Evolutionary conservation across 1,284 basidiomycete species (phyloP), one percentile per base, ranked within the genome.

Genomic region (Exobasidium rhododendri): DNA sequence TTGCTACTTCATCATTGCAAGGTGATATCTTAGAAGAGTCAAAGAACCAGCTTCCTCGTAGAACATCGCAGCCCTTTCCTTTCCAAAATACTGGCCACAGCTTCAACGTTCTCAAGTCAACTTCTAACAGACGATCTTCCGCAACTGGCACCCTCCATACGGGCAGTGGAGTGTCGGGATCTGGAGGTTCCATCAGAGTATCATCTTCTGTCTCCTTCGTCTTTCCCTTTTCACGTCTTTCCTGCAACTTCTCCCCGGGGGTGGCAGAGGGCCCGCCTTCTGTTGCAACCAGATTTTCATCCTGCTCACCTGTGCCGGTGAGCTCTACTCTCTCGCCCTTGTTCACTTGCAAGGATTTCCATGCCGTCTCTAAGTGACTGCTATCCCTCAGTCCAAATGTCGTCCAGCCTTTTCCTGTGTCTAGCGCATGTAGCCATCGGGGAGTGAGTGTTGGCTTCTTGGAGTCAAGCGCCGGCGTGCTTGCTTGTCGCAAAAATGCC

Each of bases 11-110:
- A 71, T 81, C 81, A 1, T 81, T 79, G 58, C 83, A 81, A 3
- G 81, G 81, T 62, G 80, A 66, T 3, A 82, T 82, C 62, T 83
- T 82, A 65, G 24, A 69, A 1, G 66, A 62, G 49, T 83, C 83
- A 60, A 80, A 81, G 74, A 84, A 85, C 84, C 84, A 85, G 11
- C 80, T 81, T 4, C 82, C 84, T 17, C 84, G 73, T 6, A 82
- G 72, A 14, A 85, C 84, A 0, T 82, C 81, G 20, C 84, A 81
- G 30, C 81, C 74, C 0, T 82, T 77, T 0, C 82, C 83, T 28
- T 80, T 80, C 84, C 84, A 85, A 70, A 84, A 85, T 26, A 85
- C 83, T 0, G 84, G 83, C 56, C 80, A 80, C 7, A 85, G 74
- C 58, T 83, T 63, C 49, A 64, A 65, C 44, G 61, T 30, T 28